Evolutionary conservation across 2,329 filamentous ascomycete genomes (phyloP), one percentile per base, ranked within the genome.

Genomic region (Purpureocillium takamizusanense): DNA sequence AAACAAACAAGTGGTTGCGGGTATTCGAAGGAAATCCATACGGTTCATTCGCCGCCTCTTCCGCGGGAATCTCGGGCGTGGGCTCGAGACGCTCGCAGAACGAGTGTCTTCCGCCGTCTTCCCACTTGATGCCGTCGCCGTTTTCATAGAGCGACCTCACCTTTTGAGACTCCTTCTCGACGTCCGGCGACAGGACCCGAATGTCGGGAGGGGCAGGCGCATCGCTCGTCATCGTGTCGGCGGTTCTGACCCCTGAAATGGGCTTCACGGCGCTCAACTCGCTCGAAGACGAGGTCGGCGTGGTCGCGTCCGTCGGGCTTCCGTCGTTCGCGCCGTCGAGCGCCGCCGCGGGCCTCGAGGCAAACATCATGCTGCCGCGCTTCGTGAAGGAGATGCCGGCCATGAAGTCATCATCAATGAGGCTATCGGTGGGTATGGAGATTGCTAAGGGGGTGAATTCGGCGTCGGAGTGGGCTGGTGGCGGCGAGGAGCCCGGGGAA

Each of bases 101-200:
- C 54, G 62, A 67, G 54, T 55, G 63, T 48, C 64, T 59, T 43
- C 58, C 64, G 45, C 70, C 69, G 53, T 73, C 67, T 57, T 74
- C 69, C 67, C 67, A 72, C 46, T 60, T 62, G 59, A 70, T 58
- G 59, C 57, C 60, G 55, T 73, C 72, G 62, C 67, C 68, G 53
- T 66, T 66, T 64, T 72, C 68, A 68, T 78, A 78, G 62, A 78
- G 74, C 61, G 73, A 78, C 69, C 74, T 76, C 70, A 78, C 74
- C 69, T 78, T 77, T 72, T 74, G 72, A 64, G 74, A 78, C 64
- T 78, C 74, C 63, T 70, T 72, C 65, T 78, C 73, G 52, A 70
- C 59, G 50, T 76, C 72, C 56, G 64, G 62, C 50, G 71, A 64
- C 56, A 76, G 62, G 52, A 76, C 57, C 48, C 66, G 67, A 49